Percentiles rank a stretch among this genome's conserved stretches.
phyloP scores from a whole-genome alignment of 164 flowering plant genomes.

The Tinospora cordifolia region DNA sequence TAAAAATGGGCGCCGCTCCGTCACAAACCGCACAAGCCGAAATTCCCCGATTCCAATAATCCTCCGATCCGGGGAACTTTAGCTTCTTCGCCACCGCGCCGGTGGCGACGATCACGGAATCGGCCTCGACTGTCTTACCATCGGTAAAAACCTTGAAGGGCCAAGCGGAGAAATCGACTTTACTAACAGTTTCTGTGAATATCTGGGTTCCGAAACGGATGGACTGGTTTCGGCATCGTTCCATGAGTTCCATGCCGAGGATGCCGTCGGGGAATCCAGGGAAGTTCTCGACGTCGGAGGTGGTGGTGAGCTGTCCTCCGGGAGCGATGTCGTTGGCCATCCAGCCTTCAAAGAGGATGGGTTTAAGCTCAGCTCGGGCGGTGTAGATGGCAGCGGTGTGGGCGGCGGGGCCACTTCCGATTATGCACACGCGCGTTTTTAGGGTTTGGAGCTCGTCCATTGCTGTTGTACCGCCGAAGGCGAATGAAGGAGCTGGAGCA shows the following conservation, averaged over 20 bases:
- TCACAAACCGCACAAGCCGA: slow-evolving; percentile 83
- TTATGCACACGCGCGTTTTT: slow-evolving; percentile 68
- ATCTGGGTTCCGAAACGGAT: slow-evolving; percentile 63
- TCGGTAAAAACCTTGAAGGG: slow-evolving; percentile 66
- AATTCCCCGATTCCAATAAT: slow-evolving; percentile 90
- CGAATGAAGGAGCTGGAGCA: slow-evolving; percentile 13
- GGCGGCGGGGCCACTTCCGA: slow-evolving; percentile 95
- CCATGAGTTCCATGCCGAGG: slow-evolving; percentile 62
- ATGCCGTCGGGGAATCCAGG: slow-evolving; percentile 92
- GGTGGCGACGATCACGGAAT: slow-evolving; percentile 71
- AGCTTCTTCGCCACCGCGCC: slow-evolving; percentile 83
- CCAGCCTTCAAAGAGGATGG: slow-evolving; percentile 90
- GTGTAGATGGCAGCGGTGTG: slow-evolving; percentile 97
- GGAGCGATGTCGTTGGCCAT: slow-evolving; percentile 96
- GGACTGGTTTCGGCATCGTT: slow-evolving; percentile 57
- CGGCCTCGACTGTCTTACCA: slow-evolving; percentile 50
- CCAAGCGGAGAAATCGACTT: slow-evolving; percentile 48
- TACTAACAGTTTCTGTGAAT: slow-evolving; percentile 64
- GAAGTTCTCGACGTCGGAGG: slow-evolving; percentile 93
- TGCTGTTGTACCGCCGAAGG: slow-evolving; percentile 15
- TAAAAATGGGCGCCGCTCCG: slow-evolving; percentile 81
- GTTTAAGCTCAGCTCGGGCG: slow-evolving; percentile 84
- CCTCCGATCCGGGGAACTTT: slow-evolving; percentile 56
- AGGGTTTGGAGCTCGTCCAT: slow-evolving; percentile 36
- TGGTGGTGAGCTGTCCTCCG: slow-evolving; percentile 97